These are phyloP conservation scores for Boletus subluridellus DNA, from an alignment of 1,284 basidiomycete genomes.

Conservation along the genomic window DNA sequence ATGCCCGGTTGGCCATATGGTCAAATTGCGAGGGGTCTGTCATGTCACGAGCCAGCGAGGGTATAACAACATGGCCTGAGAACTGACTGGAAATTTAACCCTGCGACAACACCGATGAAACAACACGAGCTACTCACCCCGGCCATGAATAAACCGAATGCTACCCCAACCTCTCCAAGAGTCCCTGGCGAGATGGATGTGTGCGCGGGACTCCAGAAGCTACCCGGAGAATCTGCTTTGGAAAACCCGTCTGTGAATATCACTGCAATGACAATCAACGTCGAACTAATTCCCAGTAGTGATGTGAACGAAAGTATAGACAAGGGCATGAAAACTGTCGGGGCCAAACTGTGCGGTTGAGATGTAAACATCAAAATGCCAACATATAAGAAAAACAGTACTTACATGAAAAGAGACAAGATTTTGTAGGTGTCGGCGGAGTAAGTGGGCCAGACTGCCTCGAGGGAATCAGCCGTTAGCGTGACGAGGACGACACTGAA, in stretches of 20 bases:
- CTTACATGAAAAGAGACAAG: constrained; percentile 69
- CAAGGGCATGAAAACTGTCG: constrained; percentile 81
- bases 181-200: constrained; percentile 64
- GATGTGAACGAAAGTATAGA: constrained; percentile 84
- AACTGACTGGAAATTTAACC: constrained; percentile 48
- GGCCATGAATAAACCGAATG: constrained; percentile 93
- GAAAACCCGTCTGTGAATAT: constrained; percentile 83
- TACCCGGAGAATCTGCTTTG: constrained; percentile 79
- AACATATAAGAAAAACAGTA: constrained; percentile 4
- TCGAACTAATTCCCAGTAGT: constrained; percentile 78
- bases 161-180: constrained; percentile 62
- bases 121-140: constrained; percentile 55
- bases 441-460: constrained; percentile 64
- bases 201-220: constrained; percentile 69
- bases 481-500: constrained; percentile 79
- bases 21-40: constrained; percentile 77
- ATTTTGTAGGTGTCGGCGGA: constrained; percentile 74
- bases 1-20: constrained; percentile 83
- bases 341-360: constrained; percentile 56
- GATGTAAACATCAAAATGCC: background rate
- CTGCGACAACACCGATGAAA: background rate
- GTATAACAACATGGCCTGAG: constrained; percentile 90
- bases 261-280: constrained; percentile 73
- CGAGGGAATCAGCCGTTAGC: constrained; percentile 81
- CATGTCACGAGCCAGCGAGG: constrained; percentile 90